Conservation (phyloP, 805 yeast genomes). For the Huiozyma naganishii region DNA sequence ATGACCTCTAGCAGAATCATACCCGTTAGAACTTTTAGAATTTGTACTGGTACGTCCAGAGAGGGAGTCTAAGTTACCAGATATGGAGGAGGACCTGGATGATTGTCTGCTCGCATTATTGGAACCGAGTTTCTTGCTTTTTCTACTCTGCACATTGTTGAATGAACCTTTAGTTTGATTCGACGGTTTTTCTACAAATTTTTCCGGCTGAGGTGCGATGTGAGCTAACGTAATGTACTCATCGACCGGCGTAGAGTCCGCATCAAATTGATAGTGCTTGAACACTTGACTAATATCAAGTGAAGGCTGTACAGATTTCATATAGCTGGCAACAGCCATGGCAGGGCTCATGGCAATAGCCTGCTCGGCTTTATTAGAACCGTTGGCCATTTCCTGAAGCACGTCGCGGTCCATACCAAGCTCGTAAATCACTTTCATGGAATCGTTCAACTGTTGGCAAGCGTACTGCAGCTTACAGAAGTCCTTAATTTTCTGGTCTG, state of each 20-base stretch:
- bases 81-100: too few relatives aligned
- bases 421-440: slow-evolving; percentile 5
- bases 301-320: slow-evolving; percentile 1
- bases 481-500: slow-evolving; percentile 1
- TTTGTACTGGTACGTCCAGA: too few relatives aligned
- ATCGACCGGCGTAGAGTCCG: slow-evolving; percentile 3
- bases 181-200: too few relatives aligned
- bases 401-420: slow-evolving; percentile 1
- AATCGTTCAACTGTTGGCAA: slow-evolving; percentile 4
- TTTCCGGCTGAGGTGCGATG: not conserved
- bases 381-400: slow-evolving; percentile 1
- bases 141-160: too few relatives aligned
- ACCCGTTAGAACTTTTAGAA: too few relatives aligned
- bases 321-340: slow-evolving; percentile 6
- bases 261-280: slow-evolving; percentile 5
- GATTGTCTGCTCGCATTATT: too few relatives aligned
- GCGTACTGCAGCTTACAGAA: slow-evolving; percentile 4
- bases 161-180: too few relatives aligned
- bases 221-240: slow-evolving; percentile 7
- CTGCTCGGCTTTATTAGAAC: slow-evolving; percentile 2
- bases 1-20: too few relatives aligned
- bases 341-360: slow-evolving; percentile 7
- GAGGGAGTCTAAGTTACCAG: too few relatives aligned
- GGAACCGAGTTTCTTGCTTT: too few relatives aligned
- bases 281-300: slow-evolving; percentile 3